Base-by-base conservation (phyloP, 1,284 basidiomycete species). In the Ustilago vetiveriae region DNA sequence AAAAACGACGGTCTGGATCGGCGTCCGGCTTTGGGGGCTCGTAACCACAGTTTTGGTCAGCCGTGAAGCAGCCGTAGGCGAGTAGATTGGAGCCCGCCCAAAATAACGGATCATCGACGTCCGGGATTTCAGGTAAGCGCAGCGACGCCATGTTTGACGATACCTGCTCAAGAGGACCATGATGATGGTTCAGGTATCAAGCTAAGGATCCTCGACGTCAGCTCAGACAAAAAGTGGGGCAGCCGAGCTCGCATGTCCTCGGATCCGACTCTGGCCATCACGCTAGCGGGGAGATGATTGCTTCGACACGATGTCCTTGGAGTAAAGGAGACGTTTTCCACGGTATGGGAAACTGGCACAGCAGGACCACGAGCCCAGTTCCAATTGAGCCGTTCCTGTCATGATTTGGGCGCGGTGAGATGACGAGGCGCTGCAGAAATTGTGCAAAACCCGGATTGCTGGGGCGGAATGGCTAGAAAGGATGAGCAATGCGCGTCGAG, bases 401-500 rank as follows among this genome's bases (percentile, higher is more conserved):
- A 23, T 21, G 10, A 30, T 30, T 35, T 17, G 21, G 19, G 32
- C 32, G 42, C 42, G 50, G 27, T 23, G 27, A 44, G 41, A 53
- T 53, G 50, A 53, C 50, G 36, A 26, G 30, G 22, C 26, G 29
- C 14, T 53, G 50, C 50, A 53, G 35, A 52, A 43, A 33, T 27
- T 19, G 37, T 37, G 6, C n/a, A 29, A 30, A n/a, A 2, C 16
- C 36, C 19, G 36, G 19, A 37, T 8, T 13, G 19, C 36, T 13
- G 3, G 36, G 36, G 36, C 36, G 8, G 21, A 9, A 7, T 37
- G 36, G 17, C 36, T 19, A 21, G n/a, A 21, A 21, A 6, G 36
- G 21, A 6, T 13, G 36, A 37, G 17, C 17, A 9, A 6, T 19
- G 17, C n/a, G 19, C n/a, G 19, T 37, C 36, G 36, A 37, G 19